A percentile compares a stretch with the other conserved stretches of the same genome.
phyloP scores from a whole-genome alignment of 2,329 filamentous ascomycete species.

The Periconia sp. region DNA sequence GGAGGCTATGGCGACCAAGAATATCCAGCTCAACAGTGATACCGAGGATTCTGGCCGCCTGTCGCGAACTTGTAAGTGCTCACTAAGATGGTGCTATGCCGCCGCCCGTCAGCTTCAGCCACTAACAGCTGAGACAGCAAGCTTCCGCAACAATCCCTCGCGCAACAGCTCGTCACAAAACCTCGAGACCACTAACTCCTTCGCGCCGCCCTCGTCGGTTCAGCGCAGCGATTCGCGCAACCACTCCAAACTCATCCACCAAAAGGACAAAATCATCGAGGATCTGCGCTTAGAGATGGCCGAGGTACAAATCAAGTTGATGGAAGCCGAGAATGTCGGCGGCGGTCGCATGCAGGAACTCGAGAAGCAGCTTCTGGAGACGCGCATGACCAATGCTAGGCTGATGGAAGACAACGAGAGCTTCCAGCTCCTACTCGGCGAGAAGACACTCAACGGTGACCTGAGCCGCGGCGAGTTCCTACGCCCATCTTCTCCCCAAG shows the following conservation, averaged over 20 bases:
- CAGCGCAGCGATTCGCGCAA: constrained; percentile 87
- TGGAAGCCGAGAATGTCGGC: constrained; percentile 90
- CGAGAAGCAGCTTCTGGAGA: constrained; percentile 87
- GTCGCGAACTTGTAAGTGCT: constrained; percentile 54
- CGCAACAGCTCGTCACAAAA: constrained; percentile 59
- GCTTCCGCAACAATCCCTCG: constrained; percentile 48
- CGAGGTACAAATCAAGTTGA: constrained; percentile 91
- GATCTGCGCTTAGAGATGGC: constrained; percentile 88
- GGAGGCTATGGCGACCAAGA: constrained; percentile 80
- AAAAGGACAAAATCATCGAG: constrained; percentile 97
- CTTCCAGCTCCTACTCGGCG: constrained; percentile 90
- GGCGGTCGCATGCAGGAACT: constrained; percentile 85
- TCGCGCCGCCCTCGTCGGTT: constrained; percentile 81
- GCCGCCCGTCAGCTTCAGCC: not conserved
- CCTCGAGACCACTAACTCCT: constrained; percentile 76
- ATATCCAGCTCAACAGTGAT: constrained; percentile 55
- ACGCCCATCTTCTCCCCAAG: constrained; percentile 48
- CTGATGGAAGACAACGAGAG: constrained; percentile 99
- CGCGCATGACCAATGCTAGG: constrained; percentile 91
- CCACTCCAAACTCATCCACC: constrained; percentile 84
- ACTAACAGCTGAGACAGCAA: constrained; percentile 36
- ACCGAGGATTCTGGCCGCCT: constrained; percentile 46
- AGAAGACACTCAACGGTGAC: constrained; percentile 94
- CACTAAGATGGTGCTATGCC: not conserved
- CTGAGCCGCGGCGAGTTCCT: constrained; percentile 82